Percentiles rank a stretch among this genome's conserved stretches.
Conservation (phyloP, 805 yeast genomes). For the Suhomyces tanzawaensis region DNA sequence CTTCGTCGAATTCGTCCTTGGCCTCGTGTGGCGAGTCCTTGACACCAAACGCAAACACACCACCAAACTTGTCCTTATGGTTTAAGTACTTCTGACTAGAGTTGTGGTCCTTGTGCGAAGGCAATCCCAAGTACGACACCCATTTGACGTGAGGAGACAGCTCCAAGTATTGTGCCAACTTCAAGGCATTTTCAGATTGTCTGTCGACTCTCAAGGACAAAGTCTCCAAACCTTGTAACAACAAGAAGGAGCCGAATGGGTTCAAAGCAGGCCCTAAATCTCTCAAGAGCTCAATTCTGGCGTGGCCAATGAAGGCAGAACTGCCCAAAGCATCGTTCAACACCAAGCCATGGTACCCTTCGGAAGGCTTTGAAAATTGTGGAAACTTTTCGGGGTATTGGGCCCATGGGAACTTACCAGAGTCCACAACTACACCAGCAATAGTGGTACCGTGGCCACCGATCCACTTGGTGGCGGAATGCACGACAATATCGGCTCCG, state of each 20-base stretch:
- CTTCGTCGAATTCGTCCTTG: conserved; percentile 59
- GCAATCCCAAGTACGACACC: conserved; percentile 92
- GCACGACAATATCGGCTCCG: conserved; percentile 90
- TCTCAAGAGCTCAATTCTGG: conserved; percentile 81
- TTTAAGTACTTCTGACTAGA: conserved; percentile 78
- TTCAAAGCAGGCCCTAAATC: conserved; percentile 88
- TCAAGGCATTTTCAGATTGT: conserved; percentile 79
- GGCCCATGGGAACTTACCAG: conserved; percentile 91
- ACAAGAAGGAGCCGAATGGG: conserved; percentile 85
- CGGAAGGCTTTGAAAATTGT: conserved; percentile 85
- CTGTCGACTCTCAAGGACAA: conserved; percentile 91
- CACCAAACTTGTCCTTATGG: conserved; percentile 62
- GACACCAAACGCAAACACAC: conserved; percentile 86
- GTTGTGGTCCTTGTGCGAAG: conserved; percentile 73
- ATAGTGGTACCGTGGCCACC: conserved; percentile 97
- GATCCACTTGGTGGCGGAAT: conserved; percentile 97
- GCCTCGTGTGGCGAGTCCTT: conserved; percentile 49
- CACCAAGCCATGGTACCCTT: conserved; percentile 88
- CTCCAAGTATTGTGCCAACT: conserved; percentile 76
- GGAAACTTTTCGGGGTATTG: conserved; percentile 86
- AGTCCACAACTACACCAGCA: conserved; percentile 87
- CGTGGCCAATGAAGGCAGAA: conserved; percentile 74
- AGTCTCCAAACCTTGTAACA: conserved; percentile 92
- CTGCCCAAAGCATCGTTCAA: conserved; percentile 80
- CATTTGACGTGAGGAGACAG: conserved; percentile 70